phyloP scores from a whole-genome alignment of 331 rosid genomes.

The Pyracantha coccinea region DNA sequence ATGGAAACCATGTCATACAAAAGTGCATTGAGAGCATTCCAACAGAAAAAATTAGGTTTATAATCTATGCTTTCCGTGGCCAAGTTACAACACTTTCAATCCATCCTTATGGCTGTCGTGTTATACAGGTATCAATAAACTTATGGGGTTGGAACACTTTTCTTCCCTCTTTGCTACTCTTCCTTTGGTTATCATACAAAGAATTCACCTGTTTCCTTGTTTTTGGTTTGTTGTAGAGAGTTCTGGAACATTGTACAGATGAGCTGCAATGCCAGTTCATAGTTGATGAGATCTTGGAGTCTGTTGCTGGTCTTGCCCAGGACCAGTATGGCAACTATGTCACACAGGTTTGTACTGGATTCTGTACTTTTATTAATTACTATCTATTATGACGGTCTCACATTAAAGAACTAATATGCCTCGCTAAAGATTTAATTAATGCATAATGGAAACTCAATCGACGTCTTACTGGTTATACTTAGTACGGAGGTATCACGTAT shows the following conservation, averaged over 20 bases:
- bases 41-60: constrained; percentile 48
- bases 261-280: constrained; percentile 53
- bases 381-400: neutral
- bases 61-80: constrained; percentile 61
- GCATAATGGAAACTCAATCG: neutral
- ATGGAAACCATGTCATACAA: constrained; percentile 89
- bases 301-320: constrained; percentile 60
- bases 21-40: constrained; percentile 84
- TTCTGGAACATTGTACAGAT: constrained; percentile 70
- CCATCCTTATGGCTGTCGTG: constrained; percentile 97
- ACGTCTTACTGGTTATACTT: neutral
- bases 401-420: neutral
- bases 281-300: constrained; percentile 71
- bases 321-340: constrained; percentile 96
- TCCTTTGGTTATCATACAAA: neutral
- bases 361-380: neutral
- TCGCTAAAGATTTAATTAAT: neutral
- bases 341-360: constrained; percentile 45
- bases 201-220: neutral
- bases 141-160: neutral
- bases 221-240: constrained; percentile 37
- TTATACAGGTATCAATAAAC: constrained; percentile 62
- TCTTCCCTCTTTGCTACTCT: neutral
- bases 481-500: neutral
- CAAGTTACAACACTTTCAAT: constrained; percentile 61